These are phyloP conservation scores for Talaromyces rugulosus DNA, from an alignment of 2,329 filamentous ascomycete genomes.

Conservation along the genomic window DNA sequence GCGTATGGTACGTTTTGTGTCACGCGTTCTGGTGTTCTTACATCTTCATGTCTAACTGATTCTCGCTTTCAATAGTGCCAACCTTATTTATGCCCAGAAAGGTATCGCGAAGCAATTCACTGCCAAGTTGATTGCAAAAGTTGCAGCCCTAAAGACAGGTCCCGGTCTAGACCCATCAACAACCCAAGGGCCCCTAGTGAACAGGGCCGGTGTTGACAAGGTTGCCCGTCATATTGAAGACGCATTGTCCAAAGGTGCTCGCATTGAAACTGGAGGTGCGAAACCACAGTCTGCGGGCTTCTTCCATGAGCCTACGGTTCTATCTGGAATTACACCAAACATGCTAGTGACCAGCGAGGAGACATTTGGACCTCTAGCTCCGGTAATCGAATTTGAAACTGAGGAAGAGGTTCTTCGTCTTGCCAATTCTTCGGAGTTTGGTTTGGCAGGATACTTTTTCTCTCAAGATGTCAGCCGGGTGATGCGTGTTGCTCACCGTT, in stretches of 20 bases:
- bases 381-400: slow-evolving; percentile 78
- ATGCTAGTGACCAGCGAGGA: slow-evolving; percentile 85
- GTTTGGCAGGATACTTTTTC: slow-evolving; percentile 93
- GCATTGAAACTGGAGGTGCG: slow-evolving; percentile 70
- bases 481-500: slow-evolving; percentile 57
- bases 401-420: slow-evolving; percentile 82
- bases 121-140: neutral
- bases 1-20: neutral
- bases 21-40: neutral
- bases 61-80: neutral
- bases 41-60: neutral
- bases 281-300: slow-evolving; percentile 67
- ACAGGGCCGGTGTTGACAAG: slow-evolving; percentile 75
- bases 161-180: slow-evolving; percentile 42
- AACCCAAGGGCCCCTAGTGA: slow-evolving; percentile 56
- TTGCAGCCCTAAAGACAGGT: slow-evolving; percentile 42
- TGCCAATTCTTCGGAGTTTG: slow-evolving; percentile 79
- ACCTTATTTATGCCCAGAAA: neutral
- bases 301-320: slow-evolving; percentile 85
- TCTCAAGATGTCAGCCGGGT: slow-evolving; percentile 56
- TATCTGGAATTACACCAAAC: slow-evolving; percentile 76
- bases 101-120: neutral
- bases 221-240: slow-evolving; percentile 76
- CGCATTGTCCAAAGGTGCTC: slow-evolving; percentile 70
- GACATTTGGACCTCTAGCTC: slow-evolving; percentile 91